Evolutionary conservation across 2,329 filamentous ascomycete genomes (phyloP), one percentile per base, ranked within the genome.

Genomic region (Trichoderma koningii): DNA sequence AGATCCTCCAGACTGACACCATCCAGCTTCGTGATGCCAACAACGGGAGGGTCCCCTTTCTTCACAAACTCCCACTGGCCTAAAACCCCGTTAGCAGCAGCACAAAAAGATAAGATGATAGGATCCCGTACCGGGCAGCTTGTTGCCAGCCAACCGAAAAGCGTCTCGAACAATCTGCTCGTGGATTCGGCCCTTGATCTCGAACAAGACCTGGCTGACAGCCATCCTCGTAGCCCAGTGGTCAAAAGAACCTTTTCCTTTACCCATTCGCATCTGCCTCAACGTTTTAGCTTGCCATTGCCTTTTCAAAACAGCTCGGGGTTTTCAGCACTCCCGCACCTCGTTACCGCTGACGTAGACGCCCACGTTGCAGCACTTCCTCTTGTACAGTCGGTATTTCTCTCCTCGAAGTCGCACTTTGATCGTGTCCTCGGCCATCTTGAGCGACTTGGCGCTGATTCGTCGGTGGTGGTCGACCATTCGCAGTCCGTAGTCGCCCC

Each of bases 261-360:
- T 99, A 77, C 95, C 95, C 96, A 99, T 99, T 85, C 95, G 90
- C 77, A 92, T 90, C 87, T 89, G 69, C 7, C 53, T 61, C 3
- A 12, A 9, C 9, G 7, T 15, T 57, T 55, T 55, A 55, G 45
- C 38, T 34, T 45, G 26, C 5, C 50, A 53, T 26, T 44, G 17
- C 17, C 38, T 14, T 26, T 12, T 26, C 6, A n/a, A n/a, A 28
- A 28, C 30, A 26, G 5, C n/a, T 26, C n/a, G 9, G 28, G 5
- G 19, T 2, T 7, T 19, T 52, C 4, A 42, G n/a, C 34, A 38
- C 34, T 73, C 65, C 65, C 84, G 70, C 73, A 89, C 88, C 80
- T 99, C 95, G 74, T 98, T 99, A 65, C 95, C 95, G 76, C 90
- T 95, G 65, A 92, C 89, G 78, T 95, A 99, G 23, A 99, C 96